Base-by-base conservation (phyloP, 2,329 filamentous ascomycete species). In the Phialocephala subalpina region DNA sequence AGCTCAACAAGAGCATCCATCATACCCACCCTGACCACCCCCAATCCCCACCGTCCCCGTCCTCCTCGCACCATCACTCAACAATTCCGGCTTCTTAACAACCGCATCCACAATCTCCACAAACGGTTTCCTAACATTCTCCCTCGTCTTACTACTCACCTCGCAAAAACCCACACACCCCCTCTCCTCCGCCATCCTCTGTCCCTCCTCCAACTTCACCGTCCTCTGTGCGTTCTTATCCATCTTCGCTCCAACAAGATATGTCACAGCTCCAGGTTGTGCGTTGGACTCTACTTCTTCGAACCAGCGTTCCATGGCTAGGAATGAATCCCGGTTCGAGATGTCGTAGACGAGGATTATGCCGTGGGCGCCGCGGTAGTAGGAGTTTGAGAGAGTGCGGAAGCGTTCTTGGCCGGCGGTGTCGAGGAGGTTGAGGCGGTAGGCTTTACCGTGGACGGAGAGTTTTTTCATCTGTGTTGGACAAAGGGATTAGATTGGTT, bases 321-420 rank as follows among this genome's bases (percentile, higher is more conserved):
- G 73, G 72, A 87, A 87, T 63, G 80, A 83, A 58, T 83, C 81
- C 36, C 83, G 76, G 75, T 91, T 89, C 33, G 92, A 90, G 65
- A 98, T 84, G 78, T 99, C 96, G 84, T 98, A 99, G 70, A 98
- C 90, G 67, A 99, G 86, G 59, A 99, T 91, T n/a, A 95, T 95
- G 71, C 95, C 96, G 4, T 96, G 95, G 1, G 96, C 96, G 69
- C 95, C 95, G 75, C 96, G 91, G 80, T 99, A 98, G 82, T 98
- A 99, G 53, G 92, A 96, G 70, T 96, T 87, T 29, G 93, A 97
- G 45, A 98, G 94, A 66, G 93, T 97, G 70, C 96, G 92, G 80
- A 98, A 99, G 67, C 96, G 89, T 80, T 99, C 96, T 67, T 97
- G 97, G 60, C 96, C 96, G 5, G 96, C 96, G 0, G 96, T 99